Percentiles rank a stretch among this genome's conserved stretches.
Evolutionary conservation across 140 eudicot genomes (phyloP).

Genomic region (Ambrosia hybrid): DNA sequence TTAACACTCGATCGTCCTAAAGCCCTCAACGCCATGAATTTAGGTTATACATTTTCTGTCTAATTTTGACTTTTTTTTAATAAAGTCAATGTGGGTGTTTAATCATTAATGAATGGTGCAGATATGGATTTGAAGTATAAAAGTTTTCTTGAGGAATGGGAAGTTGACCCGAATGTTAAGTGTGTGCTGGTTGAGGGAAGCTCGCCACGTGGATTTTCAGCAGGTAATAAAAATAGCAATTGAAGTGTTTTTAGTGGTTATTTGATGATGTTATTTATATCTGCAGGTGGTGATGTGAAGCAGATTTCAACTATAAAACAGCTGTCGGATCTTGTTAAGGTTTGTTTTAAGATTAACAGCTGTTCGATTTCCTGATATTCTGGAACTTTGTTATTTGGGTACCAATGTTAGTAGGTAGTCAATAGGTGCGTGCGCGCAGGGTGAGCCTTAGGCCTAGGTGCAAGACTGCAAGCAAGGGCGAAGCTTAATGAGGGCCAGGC

Average conservation of each 20-base stretch:
- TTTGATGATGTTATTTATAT: conserved; percentile 12
- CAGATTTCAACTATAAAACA: conserved; percentile 52
- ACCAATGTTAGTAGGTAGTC: no score
- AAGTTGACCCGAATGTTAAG: conserved; percentile 71
- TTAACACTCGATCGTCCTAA: conserved; percentile 93
- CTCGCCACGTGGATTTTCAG: conserved; percentile 92
- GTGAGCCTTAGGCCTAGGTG: no score
- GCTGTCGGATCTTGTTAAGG: conserved; percentile 69
- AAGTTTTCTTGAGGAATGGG: conserved; percentile 84
- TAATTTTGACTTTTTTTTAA: not conserved
- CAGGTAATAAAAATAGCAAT: conserved; percentile 56
- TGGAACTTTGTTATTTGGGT: no score
- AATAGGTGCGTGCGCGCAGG: no score
- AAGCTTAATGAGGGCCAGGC: no score
- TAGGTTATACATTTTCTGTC: conserved; percentile 43
- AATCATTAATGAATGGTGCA: conserved; percentile 24
- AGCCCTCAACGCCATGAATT: conserved; percentile 92
- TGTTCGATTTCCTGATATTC: not conserved
- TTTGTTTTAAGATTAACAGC: conserved; percentile 13
- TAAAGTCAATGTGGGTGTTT: no score
- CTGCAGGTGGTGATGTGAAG: conserved; percentile 94
- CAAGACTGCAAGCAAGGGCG: no score
- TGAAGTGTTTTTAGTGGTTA: not conserved
- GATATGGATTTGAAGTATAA: conserved; percentile 78
- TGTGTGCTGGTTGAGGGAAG: conserved; percentile 83